Conservation (phyloP, 768 basidiomycete species). For the Mycena leptocephala region DNA sequence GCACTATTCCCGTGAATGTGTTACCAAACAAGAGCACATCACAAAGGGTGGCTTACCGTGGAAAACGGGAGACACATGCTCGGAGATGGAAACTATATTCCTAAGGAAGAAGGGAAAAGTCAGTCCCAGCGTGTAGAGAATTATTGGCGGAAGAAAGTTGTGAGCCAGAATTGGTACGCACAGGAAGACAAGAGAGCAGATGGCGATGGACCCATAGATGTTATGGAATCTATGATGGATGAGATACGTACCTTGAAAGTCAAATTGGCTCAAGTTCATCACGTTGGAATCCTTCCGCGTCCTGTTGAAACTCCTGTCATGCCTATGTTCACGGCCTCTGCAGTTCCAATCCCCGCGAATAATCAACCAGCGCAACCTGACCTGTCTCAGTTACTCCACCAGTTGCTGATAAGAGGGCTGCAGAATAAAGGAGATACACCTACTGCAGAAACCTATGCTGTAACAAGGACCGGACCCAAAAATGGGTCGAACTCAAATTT, state of each 20-base stretch:
- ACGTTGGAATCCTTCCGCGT: not conserved
- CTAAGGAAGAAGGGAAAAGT: not conserved
- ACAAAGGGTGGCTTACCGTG: not conserved
- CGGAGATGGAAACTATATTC: not conserved
- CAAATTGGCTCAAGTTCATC: not conserved
- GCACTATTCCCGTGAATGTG: not conserved
- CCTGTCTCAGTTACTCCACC: too few relatives aligned
- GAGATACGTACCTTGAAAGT: not conserved
- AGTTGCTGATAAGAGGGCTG: too few relatives aligned
- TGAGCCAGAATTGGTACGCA: not conserved
- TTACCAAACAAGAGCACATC: not conserved
- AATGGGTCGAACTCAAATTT: not conserved
- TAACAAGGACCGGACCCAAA: not conserved
- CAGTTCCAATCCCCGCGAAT: too few relatives aligned
- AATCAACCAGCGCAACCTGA: too few relatives aligned
- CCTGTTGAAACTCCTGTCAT: not conserved
- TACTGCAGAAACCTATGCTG: too few relatives aligned
- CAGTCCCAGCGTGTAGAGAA: not conserved
- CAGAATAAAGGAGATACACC: too few relatives aligned
- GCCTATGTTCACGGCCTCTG: not conserved
- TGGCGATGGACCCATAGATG: not conserved
- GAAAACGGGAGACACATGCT: not conserved
- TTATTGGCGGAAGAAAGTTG: not conserved
- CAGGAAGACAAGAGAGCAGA: not conserved
- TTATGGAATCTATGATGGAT: not conserved